These are phyloP conservation scores for Ustilago loliicola DNA, from an alignment of 1,284 basidiomycete genomes.

Conservation along the genomic window DNA sequence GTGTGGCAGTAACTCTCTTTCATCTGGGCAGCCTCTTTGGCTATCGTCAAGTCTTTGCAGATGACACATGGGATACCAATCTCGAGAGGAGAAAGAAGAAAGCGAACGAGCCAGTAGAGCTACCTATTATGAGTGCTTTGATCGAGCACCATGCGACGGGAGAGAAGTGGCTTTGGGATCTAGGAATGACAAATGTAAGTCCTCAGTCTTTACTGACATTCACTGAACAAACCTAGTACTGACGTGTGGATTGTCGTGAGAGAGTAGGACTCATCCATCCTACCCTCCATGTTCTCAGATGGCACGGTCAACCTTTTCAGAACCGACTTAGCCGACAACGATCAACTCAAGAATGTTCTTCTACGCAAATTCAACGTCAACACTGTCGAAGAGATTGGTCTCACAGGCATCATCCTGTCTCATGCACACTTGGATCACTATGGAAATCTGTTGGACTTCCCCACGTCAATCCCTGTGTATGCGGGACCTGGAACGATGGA, in stretches of 20 bases:
- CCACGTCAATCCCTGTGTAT: slow-evolving; percentile 21
- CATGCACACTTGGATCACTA: slow-evolving; percentile 38
- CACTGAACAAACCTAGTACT: no score
- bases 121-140: no score
- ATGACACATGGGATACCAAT: slow-evolving; percentile 33
- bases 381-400: slow-evolving; percentile 18
- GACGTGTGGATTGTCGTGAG: neutral
- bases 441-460: slow-evolving; percentile 29
- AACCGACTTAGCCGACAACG: slow-evolving; percentile 10
- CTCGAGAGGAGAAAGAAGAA: no score
- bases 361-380: slow-evolving; percentile 22
- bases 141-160: no score
- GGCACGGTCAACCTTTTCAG: slow-evolving; percentile 15
- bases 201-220: no score
- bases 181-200: no score
- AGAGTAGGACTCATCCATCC: slow-evolving; percentile 13
- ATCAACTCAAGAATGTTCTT: slow-evolving; percentile 23
- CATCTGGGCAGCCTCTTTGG: slow-evolving; percentile 22
- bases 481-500: slow-evolving; percentile 24
- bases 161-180: no score
- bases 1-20: slow-evolving; percentile 19
- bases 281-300: slow-evolving; percentile 10
- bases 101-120: no score
- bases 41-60: slow-evolving; percentile 32
- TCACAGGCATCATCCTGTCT: slow-evolving; percentile 31